Evolutionary conservation across 2,329 filamentous ascomycete species (phyloP).

Genomic region (Sporothrix dimorphospora): DNA sequence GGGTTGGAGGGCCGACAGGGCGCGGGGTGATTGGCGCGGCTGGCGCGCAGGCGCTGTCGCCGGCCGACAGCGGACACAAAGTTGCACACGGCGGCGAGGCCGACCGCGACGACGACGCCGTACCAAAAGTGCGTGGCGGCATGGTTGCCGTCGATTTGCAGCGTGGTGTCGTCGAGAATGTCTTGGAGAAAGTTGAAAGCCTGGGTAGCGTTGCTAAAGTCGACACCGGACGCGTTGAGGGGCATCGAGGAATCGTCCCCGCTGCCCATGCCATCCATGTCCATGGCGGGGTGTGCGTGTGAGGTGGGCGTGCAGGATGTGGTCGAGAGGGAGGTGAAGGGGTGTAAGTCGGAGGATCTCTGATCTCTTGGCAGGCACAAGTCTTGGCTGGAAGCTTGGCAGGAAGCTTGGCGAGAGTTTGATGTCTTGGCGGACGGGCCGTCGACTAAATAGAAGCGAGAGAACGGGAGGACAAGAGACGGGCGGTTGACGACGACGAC

Average conservation of each 20-base stretch:
- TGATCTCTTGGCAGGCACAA: not conserved
- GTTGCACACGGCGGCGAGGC: not conserved
- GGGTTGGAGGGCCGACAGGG: not conserved
- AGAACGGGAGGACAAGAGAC: not conserved
- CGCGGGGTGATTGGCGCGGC: not conserved
- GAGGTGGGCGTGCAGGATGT: not conserved
- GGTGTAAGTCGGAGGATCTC: not conserved
- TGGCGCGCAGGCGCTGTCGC: not conserved
- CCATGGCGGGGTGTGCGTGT: not conserved
- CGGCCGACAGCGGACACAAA: not conserved
- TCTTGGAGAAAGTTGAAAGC: not conserved
- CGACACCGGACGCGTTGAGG: constrained; percentile 4
- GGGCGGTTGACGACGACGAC: not conserved
- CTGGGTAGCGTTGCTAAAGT: constrained; percentile 4
- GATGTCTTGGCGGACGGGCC: constrained; percentile 6
- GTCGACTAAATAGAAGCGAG: not conserved
- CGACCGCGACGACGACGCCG: not conserved
- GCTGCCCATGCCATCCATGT: constrained; percentile 4
- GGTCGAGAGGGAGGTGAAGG: not conserved
- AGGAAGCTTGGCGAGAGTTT: not conserved
- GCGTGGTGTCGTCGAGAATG: not conserved
- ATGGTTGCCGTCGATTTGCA: constrained; percentile 7
- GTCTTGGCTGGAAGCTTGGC: not conserved
- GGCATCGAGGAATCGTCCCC: constrained; percentile 3
- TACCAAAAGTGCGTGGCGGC: constrained; percentile 4